Percentiles rank a stretch among this genome's conserved stretches.
Conservation (phyloP, 2,329 filamentous ascomycete species). For the Chaetomium strumarium region DNA sequence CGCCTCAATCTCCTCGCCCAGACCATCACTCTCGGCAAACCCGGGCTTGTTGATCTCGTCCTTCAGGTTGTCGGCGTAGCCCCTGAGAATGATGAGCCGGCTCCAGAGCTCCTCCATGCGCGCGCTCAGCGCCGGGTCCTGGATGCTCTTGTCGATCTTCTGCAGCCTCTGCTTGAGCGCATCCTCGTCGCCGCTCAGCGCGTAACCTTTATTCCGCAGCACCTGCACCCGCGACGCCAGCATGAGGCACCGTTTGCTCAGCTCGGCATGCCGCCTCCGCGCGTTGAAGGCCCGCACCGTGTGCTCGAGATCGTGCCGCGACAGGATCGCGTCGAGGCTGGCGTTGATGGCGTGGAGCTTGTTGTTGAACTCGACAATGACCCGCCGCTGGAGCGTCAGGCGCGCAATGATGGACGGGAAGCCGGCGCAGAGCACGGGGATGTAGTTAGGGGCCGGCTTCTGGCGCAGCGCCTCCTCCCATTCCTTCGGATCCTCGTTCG, state of each 20-base stretch:
- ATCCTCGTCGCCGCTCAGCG: conserved; percentile 73
- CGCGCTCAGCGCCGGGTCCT: conserved; percentile 68
- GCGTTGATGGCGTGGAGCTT: conserved; percentile 76
- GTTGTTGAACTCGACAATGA: conserved; percentile 63
- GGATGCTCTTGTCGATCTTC: conserved; percentile 61
- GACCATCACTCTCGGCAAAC: conserved; percentile 46
- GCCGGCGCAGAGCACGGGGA: conserved; percentile 70
- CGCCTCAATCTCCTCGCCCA: conserved; percentile 64
- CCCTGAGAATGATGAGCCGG: conserved; percentile 66
- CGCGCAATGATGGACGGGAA: conserved; percentile 67
- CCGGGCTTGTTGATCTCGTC: conserved; percentile 67
- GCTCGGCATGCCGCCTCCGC: conserved; percentile 63
- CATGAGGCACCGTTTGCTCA: conserved; percentile 66
- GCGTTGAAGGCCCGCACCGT: conserved; percentile 69
- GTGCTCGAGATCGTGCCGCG: conserved; percentile 70
- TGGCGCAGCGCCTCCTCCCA: conserved; percentile 81
- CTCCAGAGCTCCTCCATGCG: conserved; percentile 84
- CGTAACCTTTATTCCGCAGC: conserved; percentile 73
- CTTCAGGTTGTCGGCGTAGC: conserved; percentile 65
- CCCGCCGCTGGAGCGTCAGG: conserved; percentile 64
- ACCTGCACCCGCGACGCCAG: conserved; percentile 77
- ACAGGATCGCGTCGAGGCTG: conserved; percentile 64
- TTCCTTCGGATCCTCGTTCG: conserved; percentile 66
- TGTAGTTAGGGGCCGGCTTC: conserved; percentile 69
- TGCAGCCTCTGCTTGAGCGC: conserved; percentile 67